Conservation (phyloP, 2,329 filamentous ascomycete species). For the Incumbomyces lentus region DNA sequence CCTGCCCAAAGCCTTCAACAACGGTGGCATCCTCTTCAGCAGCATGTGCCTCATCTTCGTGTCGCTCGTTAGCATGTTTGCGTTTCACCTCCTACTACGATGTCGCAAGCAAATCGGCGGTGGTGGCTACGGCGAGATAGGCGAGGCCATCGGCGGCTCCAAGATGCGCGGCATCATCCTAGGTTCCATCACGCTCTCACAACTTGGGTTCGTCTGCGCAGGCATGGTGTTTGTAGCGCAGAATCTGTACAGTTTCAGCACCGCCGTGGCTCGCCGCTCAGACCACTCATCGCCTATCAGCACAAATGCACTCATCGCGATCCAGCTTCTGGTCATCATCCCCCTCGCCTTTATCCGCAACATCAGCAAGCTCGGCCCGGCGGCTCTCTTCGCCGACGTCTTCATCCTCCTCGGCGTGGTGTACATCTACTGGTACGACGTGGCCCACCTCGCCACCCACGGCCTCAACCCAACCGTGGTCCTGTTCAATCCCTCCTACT, state of each 20-base stretch:
- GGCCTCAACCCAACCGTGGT: conserved; percentile 53
- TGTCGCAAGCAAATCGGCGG: conserved; percentile 51
- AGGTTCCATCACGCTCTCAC: conserved; percentile 60
- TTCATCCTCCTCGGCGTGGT: conserved; percentile 61
- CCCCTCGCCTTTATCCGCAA: conserved; percentile 62
- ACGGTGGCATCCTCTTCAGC: conserved; percentile 67
- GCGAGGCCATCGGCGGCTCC: conserved; percentile 53
- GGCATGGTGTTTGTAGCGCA: conserved; percentile 70
- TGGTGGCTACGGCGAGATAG: conserved; percentile 66
- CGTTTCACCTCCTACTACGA: conserved; percentile 61
- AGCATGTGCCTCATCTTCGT: conserved; percentile 57
- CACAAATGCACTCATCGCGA: conserved; percentile 50
- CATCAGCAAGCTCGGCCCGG: conserved; percentile 62
- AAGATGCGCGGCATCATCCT: conserved; percentile 57
- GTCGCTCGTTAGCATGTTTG: conserved; percentile 56
- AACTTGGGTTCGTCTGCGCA: conserved; percentile 68
- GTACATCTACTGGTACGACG: conserved; percentile 66
- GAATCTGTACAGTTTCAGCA: conserved; percentile 57
- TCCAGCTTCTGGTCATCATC: conserved; percentile 55
- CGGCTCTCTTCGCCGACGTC: conserved; percentile 58
- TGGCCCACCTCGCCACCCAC: conserved; percentile 43
- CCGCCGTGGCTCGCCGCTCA: conserved; percentile 43
- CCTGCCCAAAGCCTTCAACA: conserved; percentile 66
- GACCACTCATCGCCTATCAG: conserved; percentile 37
- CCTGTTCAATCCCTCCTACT: conserved; percentile 59